Evolutionary conservation across 176 grass and related monocot genomes (phyloP), one percentile per base, ranked within the genome.

Genomic region (Phoenix dactylifera): DNA sequence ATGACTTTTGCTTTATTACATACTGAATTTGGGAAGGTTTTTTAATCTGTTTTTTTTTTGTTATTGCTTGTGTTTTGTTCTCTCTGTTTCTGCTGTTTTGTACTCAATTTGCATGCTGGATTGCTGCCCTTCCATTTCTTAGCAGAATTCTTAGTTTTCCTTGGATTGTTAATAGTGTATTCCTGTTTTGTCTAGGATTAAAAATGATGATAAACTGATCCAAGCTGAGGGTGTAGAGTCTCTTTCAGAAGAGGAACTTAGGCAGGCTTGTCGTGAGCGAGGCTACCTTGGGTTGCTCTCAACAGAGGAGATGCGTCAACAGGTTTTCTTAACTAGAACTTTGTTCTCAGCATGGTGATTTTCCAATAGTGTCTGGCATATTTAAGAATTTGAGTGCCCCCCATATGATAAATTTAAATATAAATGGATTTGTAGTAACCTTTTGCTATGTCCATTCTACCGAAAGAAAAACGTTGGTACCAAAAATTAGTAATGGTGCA

Each of bases 161-260:
- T 23, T 72, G 39, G 24, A 24, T 4, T 28, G 19, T 49, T 59
- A 16, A 12, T 55, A 2, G 2, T 51, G 49, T 64, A 28, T 58
- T 26, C 58, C 16, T 51, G 66, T 16, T 22, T 26, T 62, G 49
- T 72, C 2, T 24, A 97, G 92, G 72, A 97, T 97, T 61, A 97
- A 88, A 55, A 80, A 88, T 70, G 92, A 97, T 73, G 92, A 97
- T 78, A 97, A 80, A 67, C 68, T 97, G 65, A 90, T 91, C 49
- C 83, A 88, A 59, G 58, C 68, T 57, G 92, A 97, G 57, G 92
- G 87, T 60, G 53, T 96, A 51, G 83, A 87, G 26, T 77, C 86
- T 88, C 86, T 96, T 79, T 87, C 87, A 76, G 92, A 96, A 44
- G 66, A 90, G 63, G 92, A 96, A 70, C 83, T 96, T 75, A 77